phyloP scores from a whole-genome alignment of 345 rosid species.

The Litchi chinensis region DNA sequence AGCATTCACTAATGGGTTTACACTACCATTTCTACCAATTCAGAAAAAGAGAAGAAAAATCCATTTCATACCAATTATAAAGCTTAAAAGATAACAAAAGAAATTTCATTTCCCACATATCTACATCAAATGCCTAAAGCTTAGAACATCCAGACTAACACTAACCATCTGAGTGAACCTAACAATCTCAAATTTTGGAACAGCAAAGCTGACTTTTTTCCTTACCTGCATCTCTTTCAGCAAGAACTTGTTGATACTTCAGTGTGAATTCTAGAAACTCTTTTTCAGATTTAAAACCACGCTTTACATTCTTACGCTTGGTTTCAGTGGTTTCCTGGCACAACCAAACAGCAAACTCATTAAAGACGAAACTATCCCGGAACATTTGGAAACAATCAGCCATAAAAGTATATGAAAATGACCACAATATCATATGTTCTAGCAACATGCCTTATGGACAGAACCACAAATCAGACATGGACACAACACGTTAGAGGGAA shows the following conservation, averaged over 20 bases:
- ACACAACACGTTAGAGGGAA: neutral
- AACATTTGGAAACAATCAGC: neutral
- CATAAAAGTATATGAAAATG: neutral
- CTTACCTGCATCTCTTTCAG: conserved; percentile 87
- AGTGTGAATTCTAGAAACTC: conserved; percentile 84
- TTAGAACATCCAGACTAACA: conserved; percentile 1
- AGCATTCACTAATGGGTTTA: neutral
- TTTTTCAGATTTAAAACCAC: conserved; percentile 67
- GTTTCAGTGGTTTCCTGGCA: conserved; percentile 68
- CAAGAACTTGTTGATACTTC: conserved; percentile 85
- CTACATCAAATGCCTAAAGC: neutral
- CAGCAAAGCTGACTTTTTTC: conserved; percentile 12
- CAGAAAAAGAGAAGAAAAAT: neutral
- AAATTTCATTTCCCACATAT: neutral
- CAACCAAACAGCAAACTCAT: conserved; percentile 21
- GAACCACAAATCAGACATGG: neutral
- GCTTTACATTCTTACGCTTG: conserved; percentile 70
- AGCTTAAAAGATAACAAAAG: neutral
- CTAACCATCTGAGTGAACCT: neutral
- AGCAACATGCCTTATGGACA: neutral
- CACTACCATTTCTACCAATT: neutral
- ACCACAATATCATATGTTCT: neutral
- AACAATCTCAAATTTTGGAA: conserved; percentile 8
- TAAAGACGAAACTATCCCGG: neutral
- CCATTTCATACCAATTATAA: neutral